phyloP scores from a whole-genome alignment of 169 alveolate genomes.

The Blepharisma undulans region DNA sequence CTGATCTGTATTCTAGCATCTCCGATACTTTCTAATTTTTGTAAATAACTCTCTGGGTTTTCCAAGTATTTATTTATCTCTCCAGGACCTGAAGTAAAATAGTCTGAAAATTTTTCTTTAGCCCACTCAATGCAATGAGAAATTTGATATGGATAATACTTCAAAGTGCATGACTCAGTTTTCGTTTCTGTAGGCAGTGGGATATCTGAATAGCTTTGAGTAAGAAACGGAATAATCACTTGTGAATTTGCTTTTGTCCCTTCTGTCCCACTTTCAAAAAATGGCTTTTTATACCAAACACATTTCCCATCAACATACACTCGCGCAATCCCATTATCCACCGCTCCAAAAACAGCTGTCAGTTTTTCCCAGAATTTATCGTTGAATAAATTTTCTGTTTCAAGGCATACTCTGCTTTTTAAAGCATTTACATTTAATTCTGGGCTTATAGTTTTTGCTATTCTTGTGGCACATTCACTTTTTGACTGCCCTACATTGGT shows the following conservation, averaged over 20 bases:
- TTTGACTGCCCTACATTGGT: slow-evolving; percentile 78
- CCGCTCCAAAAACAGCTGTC: slow-evolving; percentile 94
- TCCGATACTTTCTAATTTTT: no score
- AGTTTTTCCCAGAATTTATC: slow-evolving; percentile 96
- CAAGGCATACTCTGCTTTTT: slow-evolving; percentile 91
- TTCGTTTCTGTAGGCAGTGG: slow-evolving; percentile 97
- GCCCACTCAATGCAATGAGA: slow-evolving; percentile 99
- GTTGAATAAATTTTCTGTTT: slow-evolving; percentile 94
- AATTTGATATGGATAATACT: slow-evolving; percentile 97
- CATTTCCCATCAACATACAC: slow-evolving; percentile 96
- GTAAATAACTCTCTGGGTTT: not conserved
- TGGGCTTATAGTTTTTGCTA: slow-evolving; percentile 89
- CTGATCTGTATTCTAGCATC: not conserved
- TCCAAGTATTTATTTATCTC: slow-evolving; percentile 72
- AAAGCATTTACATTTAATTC: slow-evolving; percentile 78
- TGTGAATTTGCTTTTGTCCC: slow-evolving; percentile 95
- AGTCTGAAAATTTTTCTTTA: slow-evolving; percentile 94
- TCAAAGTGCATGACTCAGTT: slow-evolving; percentile 92
- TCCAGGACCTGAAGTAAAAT: slow-evolving; percentile 93
- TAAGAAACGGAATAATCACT: slow-evolving; percentile 93
- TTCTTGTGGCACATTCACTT: slow-evolving; percentile 80
- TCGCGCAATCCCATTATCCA: slow-evolving; percentile 95
- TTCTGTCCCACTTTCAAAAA: slow-evolving; percentile 98
- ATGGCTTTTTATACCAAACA: slow-evolving; percentile 96
- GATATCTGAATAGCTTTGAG: slow-evolving; percentile 97